Percentiles rank a stretch among this genome's conserved stretches.
Evolutionary conservation across 352 stramenopile genomes (phyloP).

Genomic region (Globisporangium acanthophoron): DNA sequence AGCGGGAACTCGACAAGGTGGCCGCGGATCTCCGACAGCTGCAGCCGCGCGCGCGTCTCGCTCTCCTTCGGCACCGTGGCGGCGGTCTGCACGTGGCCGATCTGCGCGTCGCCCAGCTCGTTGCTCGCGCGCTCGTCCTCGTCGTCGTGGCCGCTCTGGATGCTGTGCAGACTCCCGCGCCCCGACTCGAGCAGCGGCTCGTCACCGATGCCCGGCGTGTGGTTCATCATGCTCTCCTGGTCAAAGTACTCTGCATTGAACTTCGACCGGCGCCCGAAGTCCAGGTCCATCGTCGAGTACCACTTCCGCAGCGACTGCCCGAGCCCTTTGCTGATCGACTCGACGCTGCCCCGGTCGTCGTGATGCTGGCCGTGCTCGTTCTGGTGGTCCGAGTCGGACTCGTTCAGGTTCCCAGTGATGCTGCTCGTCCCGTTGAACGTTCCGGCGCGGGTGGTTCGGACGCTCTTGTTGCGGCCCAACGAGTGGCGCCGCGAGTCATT

Average conservation of each 20-base stretch:
- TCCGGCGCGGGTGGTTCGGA: slow-evolving; percentile 4
- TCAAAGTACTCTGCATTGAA: slow-evolving; percentile 81
- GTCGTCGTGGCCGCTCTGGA: slow-evolving; percentile 29
- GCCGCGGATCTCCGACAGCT: slow-evolving; percentile 78
- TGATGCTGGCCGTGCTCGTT: neutral
- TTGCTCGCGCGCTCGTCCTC: slow-evolving; percentile 26
- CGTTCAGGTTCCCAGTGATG: neutral
- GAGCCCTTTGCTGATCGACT: slow-evolving; percentile 49
- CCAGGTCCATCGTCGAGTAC: slow-evolving; percentile 68
- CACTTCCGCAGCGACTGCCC: slow-evolving; percentile 63
- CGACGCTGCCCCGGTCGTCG: slow-evolving; percentile 26
- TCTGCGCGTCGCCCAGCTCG: slow-evolving; percentile 71
- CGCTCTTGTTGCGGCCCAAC: neutral
- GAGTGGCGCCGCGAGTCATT: slow-evolving; percentile 16
- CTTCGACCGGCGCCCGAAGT: slow-evolving; percentile 65
- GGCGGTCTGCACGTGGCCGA: slow-evolving; percentile 78
- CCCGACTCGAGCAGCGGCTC: slow-evolving; percentile 59
- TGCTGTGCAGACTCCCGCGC: slow-evolving; percentile 25
- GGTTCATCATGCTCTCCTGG: slow-evolving; percentile 24
- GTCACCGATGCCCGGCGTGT: slow-evolving; percentile 28
- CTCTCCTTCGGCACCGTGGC: slow-evolving; percentile 77
- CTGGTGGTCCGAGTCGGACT: slow-evolving; percentile 4
- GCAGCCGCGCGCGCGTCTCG: slow-evolving; percentile 57
- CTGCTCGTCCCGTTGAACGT: slow-evolving; percentile 8
- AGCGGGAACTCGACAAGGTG: slow-evolving; percentile 84